These are phyloP conservation scores for Hypoxylon sp. DNA, from an alignment of 2,329 filamentous ascomycete genomes.

Conservation along the genomic window DNA sequence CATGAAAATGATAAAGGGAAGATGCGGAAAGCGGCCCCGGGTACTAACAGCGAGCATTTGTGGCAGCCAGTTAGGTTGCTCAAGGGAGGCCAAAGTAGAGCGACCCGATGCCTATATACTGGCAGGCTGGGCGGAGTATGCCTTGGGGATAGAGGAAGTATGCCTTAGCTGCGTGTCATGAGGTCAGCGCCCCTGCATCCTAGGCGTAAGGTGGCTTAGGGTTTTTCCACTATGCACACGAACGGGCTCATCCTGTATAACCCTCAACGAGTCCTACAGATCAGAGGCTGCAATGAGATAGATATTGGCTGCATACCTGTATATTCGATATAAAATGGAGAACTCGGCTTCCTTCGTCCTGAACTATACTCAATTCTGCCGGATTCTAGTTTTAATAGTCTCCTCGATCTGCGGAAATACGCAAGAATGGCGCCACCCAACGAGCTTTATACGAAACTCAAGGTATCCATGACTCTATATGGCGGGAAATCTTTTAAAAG, in stretches of 20 bases:
- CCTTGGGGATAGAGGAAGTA: conserved; percentile 4
- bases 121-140: background rate
- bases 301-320: conserved; percentile 3
- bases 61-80: conserved; percentile 3
- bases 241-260: conserved; percentile 2
- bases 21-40: conserved; percentile 4
- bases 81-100: background rate
- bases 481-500: background rate
- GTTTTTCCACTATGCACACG: conserved; percentile 27
- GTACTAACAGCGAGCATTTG: background rate
- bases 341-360: conserved; percentile 7
- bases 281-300: background rate
- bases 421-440: background rate
- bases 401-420: background rate
- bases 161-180: conserved; percentile 19
- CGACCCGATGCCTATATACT: conserved; percentile 12
- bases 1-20: background rate
- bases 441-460: background rate
- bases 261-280: conserved; percentile 2
- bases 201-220: conserved; percentile 10
- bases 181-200: conserved; percentile 13
- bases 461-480: background rate
- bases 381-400: background rate
- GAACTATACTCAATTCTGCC: conserved; percentile 1
- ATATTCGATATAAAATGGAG: conserved; percentile 19